A percentile compares a stretch with the other conserved stretches of the same genome.
Evolutionary conservation across 2,329 filamentous ascomycete species (phyloP).

Genomic region (Lasiodiplodia gonubiensis): DNA sequence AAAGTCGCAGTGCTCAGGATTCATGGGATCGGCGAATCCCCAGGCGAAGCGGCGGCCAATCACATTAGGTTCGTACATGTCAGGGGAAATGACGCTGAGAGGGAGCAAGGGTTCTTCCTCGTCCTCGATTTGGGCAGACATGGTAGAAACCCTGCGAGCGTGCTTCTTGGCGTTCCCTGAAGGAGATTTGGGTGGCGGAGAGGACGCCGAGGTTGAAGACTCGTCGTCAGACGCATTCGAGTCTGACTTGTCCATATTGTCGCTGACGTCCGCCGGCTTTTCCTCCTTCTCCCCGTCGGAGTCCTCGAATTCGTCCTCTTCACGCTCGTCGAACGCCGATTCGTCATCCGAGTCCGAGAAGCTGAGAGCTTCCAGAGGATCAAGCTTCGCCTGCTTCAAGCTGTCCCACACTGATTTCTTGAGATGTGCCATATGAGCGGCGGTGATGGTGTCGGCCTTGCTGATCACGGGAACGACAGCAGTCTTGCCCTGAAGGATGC

Average conservation of each 20-base stretch:
- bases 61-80: slow-evolving; percentile 80
- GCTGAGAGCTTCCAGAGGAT: slow-evolving; percentile 85
- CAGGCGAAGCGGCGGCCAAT: slow-evolving; percentile 91
- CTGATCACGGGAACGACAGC: slow-evolving; percentile 94
- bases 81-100: slow-evolving; percentile 91
- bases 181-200: slow-evolving; percentile 43
- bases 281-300: slow-evolving; percentile 40
- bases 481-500: slow-evolving; percentile 87
- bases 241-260: slow-evolving; percentile 47
- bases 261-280: slow-evolving; percentile 39
- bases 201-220: slow-evolving; percentile 41
- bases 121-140: slow-evolving; percentile 42
- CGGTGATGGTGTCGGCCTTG: slow-evolving; percentile 97
- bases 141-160: slow-evolving; percentile 48
- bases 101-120: slow-evolving; percentile 72
- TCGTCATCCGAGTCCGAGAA: slow-evolving; percentile 69
- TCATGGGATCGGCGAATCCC: slow-evolving; percentile 95
- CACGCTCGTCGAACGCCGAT: slow-evolving; percentile 55
- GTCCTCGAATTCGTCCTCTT: slow-evolving; percentile 54
- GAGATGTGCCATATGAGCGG: slow-evolving; percentile 87
- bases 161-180: slow-evolving; percentile 39
- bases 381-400: slow-evolving; percentile 82
- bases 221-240: slow-evolving; percentile 42
- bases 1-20: slow-evolving; percentile 93
- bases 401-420: slow-evolving; percentile 91